Evolutionary conservation across 208 protist species (phyloP).

Genomic region (Acanthamoeba rhysodes): DNA sequence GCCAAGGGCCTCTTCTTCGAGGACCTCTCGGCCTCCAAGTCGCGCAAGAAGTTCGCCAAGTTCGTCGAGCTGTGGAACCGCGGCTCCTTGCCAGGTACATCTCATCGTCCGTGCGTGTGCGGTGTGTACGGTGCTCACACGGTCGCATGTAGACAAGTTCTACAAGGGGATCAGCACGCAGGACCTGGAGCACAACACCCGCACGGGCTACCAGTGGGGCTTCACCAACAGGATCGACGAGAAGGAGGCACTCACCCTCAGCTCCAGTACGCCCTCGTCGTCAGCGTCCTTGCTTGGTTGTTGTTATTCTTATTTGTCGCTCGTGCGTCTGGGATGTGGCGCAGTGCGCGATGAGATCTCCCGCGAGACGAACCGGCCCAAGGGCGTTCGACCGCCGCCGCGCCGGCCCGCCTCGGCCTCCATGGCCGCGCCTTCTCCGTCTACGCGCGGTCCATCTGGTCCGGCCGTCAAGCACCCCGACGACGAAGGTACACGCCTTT

Average conservation of each 20-base stretch:
- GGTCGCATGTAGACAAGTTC: neutral
- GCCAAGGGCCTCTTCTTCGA: constrained; percentile 48
- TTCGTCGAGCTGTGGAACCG: constrained; percentile 47
- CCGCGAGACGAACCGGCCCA: constrained; percentile 11
- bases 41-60: constrained; percentile 38
- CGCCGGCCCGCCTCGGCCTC: neutral
- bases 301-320: neutral
- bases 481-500: neutral
- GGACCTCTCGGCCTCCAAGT: constrained; percentile 2
- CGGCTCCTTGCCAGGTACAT: neutral
- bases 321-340: too few relatives aligned
- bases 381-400: neutral
- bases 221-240: constrained; percentile 12
- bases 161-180: neutral
- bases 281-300: neutral
- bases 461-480: constrained; percentile 33
- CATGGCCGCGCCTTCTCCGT: neutral
- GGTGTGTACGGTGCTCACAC: neutral
- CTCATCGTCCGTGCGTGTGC: neutral
- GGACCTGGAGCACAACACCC: constrained; percentile 34
- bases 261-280: neutral
- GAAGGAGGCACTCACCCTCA: neutral
- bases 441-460: constrained; percentile 2
- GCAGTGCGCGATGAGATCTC: constrained; percentile 47
- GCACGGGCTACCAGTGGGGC: constrained; percentile 29